These are phyloP conservation scores for Liquidambar formosana DNA, from an alignment of 164 flowering plant genomes.

Conservation along the genomic window DNA sequence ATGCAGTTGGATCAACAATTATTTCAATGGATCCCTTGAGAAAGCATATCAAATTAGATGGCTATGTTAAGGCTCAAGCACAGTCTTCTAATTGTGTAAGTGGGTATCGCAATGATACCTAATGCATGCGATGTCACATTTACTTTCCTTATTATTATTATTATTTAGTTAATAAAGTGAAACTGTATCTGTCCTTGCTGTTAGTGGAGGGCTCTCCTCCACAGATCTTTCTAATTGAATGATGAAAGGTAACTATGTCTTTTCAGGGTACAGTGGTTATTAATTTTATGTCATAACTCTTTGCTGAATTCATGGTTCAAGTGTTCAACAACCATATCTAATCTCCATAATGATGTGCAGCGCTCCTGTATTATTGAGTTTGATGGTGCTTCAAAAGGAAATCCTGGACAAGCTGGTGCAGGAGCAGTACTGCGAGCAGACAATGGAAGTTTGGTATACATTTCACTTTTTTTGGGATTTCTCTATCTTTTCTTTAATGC, in stretches of 20 bases:
- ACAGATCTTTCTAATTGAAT: neutral
- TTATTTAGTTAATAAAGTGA: neutral
- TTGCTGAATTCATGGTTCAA: neutral
- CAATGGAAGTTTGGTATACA: slow-evolving; percentile 72
- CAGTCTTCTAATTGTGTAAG: slow-evolving; percentile 20
- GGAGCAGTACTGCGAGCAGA: slow-evolving; percentile 75
- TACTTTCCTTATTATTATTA: neutral
- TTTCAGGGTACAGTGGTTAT: neutral
- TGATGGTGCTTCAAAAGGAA: slow-evolving; percentile 98
- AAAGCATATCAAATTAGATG: slow-evolving; percentile 29
- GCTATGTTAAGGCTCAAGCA: slow-evolving; percentile 14
- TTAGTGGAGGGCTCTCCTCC: neutral
- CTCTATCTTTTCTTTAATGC: neutral
- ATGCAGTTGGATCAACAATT: slow-evolving; percentile 10
- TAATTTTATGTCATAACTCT: neutral
- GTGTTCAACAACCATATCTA: neutral
- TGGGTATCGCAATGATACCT: neutral
- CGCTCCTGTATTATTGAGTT: slow-evolving; percentile 69
- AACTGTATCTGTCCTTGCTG: neutral
- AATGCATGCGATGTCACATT: slow-evolving; percentile 1
- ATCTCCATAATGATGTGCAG: slow-evolving; percentile 28
- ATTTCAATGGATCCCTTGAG: slow-evolving; percentile 11
- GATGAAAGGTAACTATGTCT: neutral
- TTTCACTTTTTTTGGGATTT: neutral
- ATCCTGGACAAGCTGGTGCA: slow-evolving; percentile 94